Conservation (phyloP, 257 asterid species). For the Agastache rugosa region DNA sequence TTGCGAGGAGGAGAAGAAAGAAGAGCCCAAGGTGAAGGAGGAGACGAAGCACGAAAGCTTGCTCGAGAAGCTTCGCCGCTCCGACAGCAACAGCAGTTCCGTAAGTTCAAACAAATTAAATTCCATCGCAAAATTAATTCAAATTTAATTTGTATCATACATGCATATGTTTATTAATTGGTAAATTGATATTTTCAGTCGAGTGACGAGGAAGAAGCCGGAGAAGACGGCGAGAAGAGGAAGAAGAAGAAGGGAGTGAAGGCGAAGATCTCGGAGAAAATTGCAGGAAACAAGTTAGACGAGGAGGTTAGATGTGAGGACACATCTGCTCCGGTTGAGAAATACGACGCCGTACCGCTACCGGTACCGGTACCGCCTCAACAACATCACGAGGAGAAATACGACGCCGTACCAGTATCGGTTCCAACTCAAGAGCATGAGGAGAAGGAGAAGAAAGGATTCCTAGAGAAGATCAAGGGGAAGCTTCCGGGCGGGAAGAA, state of each 20-base stretch:
- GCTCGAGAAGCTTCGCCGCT: slow-evolving; percentile 56
- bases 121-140: background rate
- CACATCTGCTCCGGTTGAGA: slow-evolving; percentile 59
- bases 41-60: slow-evolving; percentile 61
- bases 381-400: background rate
- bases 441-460: slow-evolving; percentile 85
- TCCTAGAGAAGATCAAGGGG: slow-evolving; percentile 78
- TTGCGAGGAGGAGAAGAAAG: slow-evolving; percentile 39
- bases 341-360: slow-evolving; percentile 45
- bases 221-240: slow-evolving; percentile 62
- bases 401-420: background rate
- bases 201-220: slow-evolving; percentile 77
- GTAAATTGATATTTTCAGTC: slow-evolving; percentile 51
- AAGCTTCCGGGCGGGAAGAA: slow-evolving; percentile 81
- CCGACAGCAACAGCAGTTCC: slow-evolving; percentile 72
- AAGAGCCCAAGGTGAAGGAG: slow-evolving; percentile 37
- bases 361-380: background rate
- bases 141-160: background rate
- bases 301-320: slow-evolving; percentile 49
- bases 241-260: slow-evolving; percentile 83
- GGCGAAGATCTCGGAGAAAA: slow-evolving; percentile 62
- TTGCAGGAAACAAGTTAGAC: slow-evolving; percentile 55
- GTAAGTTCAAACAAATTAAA: slow-evolving; percentile 58
- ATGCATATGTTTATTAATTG: background rate
- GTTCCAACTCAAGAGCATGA: slow-evolving; percentile 38